Percentiles rank a stretch among this genome's conserved stretches.
Conservation (phyloP, 805 yeast genomes). For the Suhomyces tanzawaensis region DNA sequence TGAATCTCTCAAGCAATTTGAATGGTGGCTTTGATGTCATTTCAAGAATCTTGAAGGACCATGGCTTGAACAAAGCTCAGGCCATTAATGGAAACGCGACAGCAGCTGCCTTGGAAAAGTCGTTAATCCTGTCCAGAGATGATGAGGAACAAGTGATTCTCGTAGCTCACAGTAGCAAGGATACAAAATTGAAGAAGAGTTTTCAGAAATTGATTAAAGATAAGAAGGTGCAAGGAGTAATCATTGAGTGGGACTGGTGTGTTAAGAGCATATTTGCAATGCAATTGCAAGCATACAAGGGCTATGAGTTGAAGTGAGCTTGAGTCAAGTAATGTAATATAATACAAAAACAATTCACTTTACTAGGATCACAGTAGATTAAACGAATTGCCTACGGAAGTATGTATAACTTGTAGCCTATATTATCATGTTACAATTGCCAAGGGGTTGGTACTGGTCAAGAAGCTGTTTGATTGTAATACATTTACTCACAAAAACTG, state of each 20-base stretch:
- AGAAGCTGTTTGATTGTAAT: too few relatives aligned
- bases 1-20: conserved; percentile 56
- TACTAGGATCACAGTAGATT: too few relatives aligned
- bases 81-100: conserved; percentile 16
- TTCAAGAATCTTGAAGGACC: conserved; percentile 54
- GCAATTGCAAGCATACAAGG: conserved; percentile 25
- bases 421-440: too few relatives aligned
- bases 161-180: conserved; percentile 37
- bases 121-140: conserved; percentile 4
- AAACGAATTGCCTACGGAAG: too few relatives aligned
- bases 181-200: conserved; percentile 25
- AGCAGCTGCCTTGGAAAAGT: conserved; percentile 11
- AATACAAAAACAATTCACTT: too few relatives aligned
- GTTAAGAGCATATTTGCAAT: conserved; percentile 53
- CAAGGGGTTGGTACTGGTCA: too few relatives aligned
- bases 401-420: too few relatives aligned
- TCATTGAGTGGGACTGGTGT: conserved; percentile 67
- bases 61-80: conserved; percentile 46
- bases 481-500: too few relatives aligned
- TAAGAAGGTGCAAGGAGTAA: conserved; percentile 21
- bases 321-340: too few relatives aligned
- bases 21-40: conserved; percentile 61
- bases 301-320: conserved; percentile 16
- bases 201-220: conserved; percentile 19
- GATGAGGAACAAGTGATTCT: conserved; percentile 18